Evolutionary conservation across 345 rosid genomes (phyloP), one percentile per base, ranked within the genome.

Genomic region (Citropsis articulata): DNA sequence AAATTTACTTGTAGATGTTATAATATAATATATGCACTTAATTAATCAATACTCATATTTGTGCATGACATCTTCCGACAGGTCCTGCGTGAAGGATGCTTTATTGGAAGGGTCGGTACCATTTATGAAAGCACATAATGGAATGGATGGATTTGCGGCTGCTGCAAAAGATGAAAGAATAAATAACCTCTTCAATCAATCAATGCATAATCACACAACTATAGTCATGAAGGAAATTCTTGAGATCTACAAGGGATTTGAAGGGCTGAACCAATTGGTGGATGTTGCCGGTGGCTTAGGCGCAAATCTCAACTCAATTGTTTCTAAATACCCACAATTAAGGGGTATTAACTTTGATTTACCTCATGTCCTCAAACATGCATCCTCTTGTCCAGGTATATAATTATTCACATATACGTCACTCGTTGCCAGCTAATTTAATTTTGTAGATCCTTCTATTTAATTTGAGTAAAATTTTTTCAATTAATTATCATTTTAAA

Each of bases 341-440:
- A 42, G 48, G 14, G 48, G 48, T 3, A 12, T 40, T 40, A 88
- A 92, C 64, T 90, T 83, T 71, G 91, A 90, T 13, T 42, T 42
- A 12, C 48, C 48, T 42, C 48, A 69, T 71, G 84, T 81, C 30
- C n/a, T 74, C 31, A 64, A 81, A 35, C 63, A 62, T 36, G 84
- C 85, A 12, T 82, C 86, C 22, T 50, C 81, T 75, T 85, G 83
- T 56, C 84, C 89, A 14, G 82, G 89, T 80, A 81, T 50, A 9
- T 9, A 40, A 40, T 22, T 79, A 6, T 16, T 65, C 2, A 42
- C 16, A 2, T 42, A 12, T 7, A 12, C 3, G 16, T 12, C 48
- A 9, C 13, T 40, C 4, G 45, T 40, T 42, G 12, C 48, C 9
- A 2, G 16, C 48, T 42, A 1, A 42, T 42, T 40, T 9, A 42